Evolutionary conservation across 1,284 basidiomycete genomes (phyloP), one percentile per base, ranked within the genome.

Genomic region (Neonothopanus nambi): DNA sequence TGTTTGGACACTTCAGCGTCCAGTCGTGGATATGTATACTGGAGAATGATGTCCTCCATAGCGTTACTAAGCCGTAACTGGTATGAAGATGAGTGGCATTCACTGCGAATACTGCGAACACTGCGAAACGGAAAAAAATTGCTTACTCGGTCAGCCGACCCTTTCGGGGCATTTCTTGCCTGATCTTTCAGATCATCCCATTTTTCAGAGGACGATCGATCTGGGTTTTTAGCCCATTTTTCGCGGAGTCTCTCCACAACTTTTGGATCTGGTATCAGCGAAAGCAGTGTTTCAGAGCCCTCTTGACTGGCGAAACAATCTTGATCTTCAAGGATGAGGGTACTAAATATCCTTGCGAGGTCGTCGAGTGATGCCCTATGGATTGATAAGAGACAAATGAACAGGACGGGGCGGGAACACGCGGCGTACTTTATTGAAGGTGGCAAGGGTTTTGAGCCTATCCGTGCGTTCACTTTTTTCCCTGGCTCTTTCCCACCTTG

Each of bases 1-100:
- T 96, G 93, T 66, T 98, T 97, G 1, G 95, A 95, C 13, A 99
- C 96, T 69, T 99, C 96, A 5, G 93, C 89, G 69, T 99, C 96
- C 57, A 99, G 84, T 15, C 96, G 87, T 2, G 97, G 96, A 68
- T 99, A 99, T 0, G 93, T 96, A 70, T 98, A 98, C 66, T 95
- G 91, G 12, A 99, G 76, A 54, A 97, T 79, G 54, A 98, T 84
- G 61, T 98, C 96, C 65, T 97, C 85, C 61, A 85, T 66, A 1
- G 79, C 78, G 59, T 93, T 91, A 61, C 92, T 51, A 33, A 51
- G 42, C 9, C 12, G 24, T 44, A 37, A 35, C 49, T 51, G 21
- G 8, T 9, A 33, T 13, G 8, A 17, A 17, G n/a, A 20, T 30
- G 18, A 21, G 20, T n/a, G 8, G 17, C 9, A n/a, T 36, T n/a